These are phyloP conservation scores for Setaria italica DNA, from an alignment of 202 grass and related monocot species.

Conservation along the genomic window DNA sequence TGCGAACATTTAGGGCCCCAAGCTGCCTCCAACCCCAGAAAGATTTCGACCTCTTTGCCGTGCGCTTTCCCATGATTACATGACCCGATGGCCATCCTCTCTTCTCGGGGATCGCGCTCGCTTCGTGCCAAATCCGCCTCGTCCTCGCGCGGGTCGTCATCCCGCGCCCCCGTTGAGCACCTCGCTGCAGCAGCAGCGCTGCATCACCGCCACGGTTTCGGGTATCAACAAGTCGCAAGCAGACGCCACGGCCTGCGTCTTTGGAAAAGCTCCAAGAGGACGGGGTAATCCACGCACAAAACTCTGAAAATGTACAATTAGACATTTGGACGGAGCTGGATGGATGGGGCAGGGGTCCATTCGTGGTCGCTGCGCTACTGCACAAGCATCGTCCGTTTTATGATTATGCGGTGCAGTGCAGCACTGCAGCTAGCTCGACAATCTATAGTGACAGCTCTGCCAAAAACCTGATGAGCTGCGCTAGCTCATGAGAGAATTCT, in stretches of 20 bases:
- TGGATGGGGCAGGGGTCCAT: not conserved
- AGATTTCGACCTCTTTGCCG: slow-evolving; percentile 42
- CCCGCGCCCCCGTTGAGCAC: not conserved
- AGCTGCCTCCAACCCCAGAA: not conserved
- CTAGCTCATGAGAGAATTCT: not conserved
- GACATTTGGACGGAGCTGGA: not conserved
- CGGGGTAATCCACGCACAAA: slow-evolving; percentile 12
- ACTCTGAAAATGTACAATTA: not conserved
- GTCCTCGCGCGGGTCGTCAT: not conserved
- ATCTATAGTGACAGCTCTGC: slow-evolving; percentile 37
- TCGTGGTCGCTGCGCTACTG: slow-evolving; percentile 21
- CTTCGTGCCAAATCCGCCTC: slow-evolving; percentile 22
- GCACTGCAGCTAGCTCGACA: slow-evolving; percentile 35
- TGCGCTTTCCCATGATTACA: slow-evolving; percentile 52
- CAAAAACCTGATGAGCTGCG: slow-evolving; percentile 36
- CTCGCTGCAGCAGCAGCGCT: not conserved
- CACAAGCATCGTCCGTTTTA: not conserved
- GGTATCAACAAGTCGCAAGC: slow-evolving; percentile 35
- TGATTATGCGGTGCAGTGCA: not conserved
- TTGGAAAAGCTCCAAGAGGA: slow-evolving; percentile 29
- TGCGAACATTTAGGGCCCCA: slow-evolving; percentile 16
- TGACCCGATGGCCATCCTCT: not conserved
- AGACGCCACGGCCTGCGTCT: not conserved
- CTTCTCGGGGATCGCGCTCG: slow-evolving; percentile 2
- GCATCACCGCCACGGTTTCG: not conserved